A percentile compares a stretch with the other conserved stretches of the same genome.
phyloP scores from a whole-genome alignment of 768 basidiomycete genomes.

The Psilocybe cubensis region DNA sequence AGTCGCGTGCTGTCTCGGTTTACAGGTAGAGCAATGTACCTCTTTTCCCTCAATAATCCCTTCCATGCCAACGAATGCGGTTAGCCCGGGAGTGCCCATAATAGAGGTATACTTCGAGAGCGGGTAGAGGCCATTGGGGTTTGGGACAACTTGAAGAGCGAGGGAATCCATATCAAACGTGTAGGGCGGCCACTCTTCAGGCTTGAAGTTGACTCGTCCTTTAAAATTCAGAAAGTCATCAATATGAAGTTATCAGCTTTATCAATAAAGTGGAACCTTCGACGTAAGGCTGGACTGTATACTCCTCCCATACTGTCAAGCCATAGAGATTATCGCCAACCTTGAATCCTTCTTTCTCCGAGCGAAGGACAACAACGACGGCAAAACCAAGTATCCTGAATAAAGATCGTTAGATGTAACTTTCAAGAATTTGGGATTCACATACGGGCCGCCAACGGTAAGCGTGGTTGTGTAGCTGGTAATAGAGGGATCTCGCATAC shows the following conservation, averaged over 20 bases:
- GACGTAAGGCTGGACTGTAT: conserved; percentile 2
- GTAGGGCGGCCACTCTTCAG: neutral
- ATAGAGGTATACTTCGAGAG: neutral
- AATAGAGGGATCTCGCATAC: conserved; percentile 36
- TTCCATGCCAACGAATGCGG: conserved; percentile 42
- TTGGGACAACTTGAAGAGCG: conserved; percentile 28
- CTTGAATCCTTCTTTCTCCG: conserved; percentile 36
- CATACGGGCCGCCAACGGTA: conserved; percentile 38
- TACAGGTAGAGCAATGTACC: no score
- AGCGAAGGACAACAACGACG: conserved; percentile 47
- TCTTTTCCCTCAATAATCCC: conserved; percentile 37
- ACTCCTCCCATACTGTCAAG: conserved; percentile 21
- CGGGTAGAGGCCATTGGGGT: conserved; percentile 19
- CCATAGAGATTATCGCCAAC: conserved; percentile 46
- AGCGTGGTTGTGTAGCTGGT: conserved; percentile 32
- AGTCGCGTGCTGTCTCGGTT: no score
- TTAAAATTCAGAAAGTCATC: no score
- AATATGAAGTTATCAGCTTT: neutral
- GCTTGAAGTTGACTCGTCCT: conserved; percentile 6
- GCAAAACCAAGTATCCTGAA: conserved; percentile 35
- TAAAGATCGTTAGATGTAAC: no score
- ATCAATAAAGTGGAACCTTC: neutral
- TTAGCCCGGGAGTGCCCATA: conserved; percentile 29
- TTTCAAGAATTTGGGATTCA: no score
- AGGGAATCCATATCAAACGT: conserved; percentile 8